A percentile compares a stretch with the other conserved stretches of the same genome.
These are phyloP conservation scores for Macaranga tanarius DNA, from an alignment of 441 rosid genomes.

Conservation along the genomic window DNA sequence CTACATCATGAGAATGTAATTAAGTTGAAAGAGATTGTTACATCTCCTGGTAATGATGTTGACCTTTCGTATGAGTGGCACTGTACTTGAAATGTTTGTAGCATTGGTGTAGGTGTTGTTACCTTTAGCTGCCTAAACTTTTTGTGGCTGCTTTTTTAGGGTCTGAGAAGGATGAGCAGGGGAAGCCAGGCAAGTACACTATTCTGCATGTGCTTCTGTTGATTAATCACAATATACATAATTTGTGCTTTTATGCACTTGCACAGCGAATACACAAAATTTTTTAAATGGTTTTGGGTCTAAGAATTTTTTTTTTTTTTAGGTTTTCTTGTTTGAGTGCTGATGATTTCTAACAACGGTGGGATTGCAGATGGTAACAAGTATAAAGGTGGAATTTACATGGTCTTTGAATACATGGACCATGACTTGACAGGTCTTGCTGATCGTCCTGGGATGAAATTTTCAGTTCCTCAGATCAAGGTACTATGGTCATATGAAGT, in stretches of 20 bases:
- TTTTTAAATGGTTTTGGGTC: not conserved
- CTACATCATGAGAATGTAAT: constrained; percentile 85
- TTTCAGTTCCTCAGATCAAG: constrained; percentile 69
- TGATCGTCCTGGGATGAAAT: constrained; percentile 94
- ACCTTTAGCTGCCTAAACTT: not conserved
- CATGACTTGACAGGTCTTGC: constrained; percentile 95
- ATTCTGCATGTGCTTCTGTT: constrained; percentile 1
- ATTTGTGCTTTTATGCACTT: not conserved
- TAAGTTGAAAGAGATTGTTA: constrained; percentile 89
- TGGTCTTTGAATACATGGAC: constrained; percentile 99
- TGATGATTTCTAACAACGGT: constrained; percentile 9
- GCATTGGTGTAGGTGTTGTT: not conserved
- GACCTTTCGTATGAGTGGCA: not conserved
- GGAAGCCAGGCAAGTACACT: constrained; percentile 56
- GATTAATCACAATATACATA: not conserved
- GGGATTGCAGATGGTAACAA: constrained; percentile 71
- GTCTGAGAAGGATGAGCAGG: constrained; percentile 85
- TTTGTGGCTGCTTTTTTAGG: constrained; percentile 40
- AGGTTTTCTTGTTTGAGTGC: constrained; percentile 7
- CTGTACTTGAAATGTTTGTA: not conserved
- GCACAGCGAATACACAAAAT: not conserved
- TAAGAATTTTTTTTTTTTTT: no score
- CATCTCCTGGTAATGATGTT: constrained; percentile 67
- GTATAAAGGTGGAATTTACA: constrained; percentile 86
- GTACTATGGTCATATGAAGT: constrained; percentile 18